Percentiles rank a stretch among this genome's conserved stretches.
phyloP scores from a whole-genome alignment of 2,329 filamentous ascomycete genomes.

The Colletotrichum kahawae region DNA sequence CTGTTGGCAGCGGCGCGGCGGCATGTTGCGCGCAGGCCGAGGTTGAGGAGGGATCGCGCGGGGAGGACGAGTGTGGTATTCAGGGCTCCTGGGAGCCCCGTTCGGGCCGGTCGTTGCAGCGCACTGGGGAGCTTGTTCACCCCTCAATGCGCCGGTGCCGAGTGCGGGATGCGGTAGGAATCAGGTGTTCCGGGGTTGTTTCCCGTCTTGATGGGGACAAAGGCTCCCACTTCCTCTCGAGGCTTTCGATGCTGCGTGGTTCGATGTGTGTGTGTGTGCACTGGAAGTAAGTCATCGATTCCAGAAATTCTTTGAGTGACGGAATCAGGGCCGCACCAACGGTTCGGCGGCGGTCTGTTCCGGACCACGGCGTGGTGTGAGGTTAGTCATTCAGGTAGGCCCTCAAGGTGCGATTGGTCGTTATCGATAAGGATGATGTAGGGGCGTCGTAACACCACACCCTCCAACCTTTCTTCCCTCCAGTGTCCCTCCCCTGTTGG shows the following conservation, averaged over 20 bases:
- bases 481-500: not conserved
- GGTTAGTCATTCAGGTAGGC: not conserved
- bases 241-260: not conserved
- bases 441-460: not conserved
- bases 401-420: not conserved
- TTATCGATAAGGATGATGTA: not conserved
- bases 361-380: not conserved
- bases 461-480: not conserved
- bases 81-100: conserved; percentile 13
- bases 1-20: not conserved
- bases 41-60: conserved; percentile 11
- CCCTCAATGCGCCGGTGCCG: conserved; percentile 15
- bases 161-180: not conserved
- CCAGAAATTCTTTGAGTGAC: conserved; percentile 8
- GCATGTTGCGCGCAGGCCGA: conserved; percentile 11
- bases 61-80: conserved; percentile 18
- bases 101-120: conserved; percentile 1
- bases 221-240: not conserved
- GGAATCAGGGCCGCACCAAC: not conserved
- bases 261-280: not conserved
- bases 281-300: not conserved
- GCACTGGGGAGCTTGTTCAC: not conserved
- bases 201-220: not conserved
- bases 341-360: not conserved
- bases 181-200: not conserved